Percentiles rank a stretch among this genome's conserved stretches.
phyloP scores from a whole-genome alignment of 768 basidiomycete genomes.

The Trametes sanguinea region DNA sequence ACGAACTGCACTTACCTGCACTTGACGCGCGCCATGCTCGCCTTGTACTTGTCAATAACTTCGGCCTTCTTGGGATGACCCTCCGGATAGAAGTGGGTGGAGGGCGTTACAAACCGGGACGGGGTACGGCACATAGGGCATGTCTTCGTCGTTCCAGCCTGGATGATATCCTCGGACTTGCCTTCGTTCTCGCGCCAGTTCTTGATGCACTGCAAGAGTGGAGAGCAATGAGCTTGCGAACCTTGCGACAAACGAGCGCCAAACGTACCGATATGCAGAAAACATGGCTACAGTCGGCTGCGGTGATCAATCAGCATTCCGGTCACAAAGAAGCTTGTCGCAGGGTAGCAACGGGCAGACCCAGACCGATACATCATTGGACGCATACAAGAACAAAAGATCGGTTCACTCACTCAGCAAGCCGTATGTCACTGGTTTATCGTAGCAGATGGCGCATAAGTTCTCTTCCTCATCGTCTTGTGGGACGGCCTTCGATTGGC shows the following conservation, averaged over 20 bases:
- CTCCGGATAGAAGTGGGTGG: constrained; percentile 63
- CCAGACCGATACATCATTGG: no score
- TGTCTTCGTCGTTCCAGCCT: constrained; percentile 65
- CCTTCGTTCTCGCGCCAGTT: constrained; percentile 70
- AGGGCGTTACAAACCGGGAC: constrained; percentile 73
- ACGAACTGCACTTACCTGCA: constrained; percentile 55
- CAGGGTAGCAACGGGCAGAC: no score
- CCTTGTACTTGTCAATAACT: constrained; percentile 60
- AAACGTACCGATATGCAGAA: constrained; percentile 68
- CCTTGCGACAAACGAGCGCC: neutral
- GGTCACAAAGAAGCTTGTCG: neutral
- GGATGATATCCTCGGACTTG: constrained; percentile 51
- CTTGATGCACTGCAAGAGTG: constrained; percentile 65
- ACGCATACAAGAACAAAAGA: neutral
- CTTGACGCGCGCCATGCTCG: constrained; percentile 68
- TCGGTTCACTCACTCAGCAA: constrained; percentile 53
- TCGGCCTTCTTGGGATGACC: constrained; percentile 54
- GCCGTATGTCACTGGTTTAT: constrained; percentile 69
- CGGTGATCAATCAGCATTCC: constrained; percentile 12
- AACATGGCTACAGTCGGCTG: constrained; percentile 75
- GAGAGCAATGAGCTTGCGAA: neutral
- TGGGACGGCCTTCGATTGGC: neutral
- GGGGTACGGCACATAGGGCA: constrained; percentile 76
- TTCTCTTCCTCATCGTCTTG: constrained; percentile 46
- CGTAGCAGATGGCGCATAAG: constrained; percentile 73